phyloP scores from a whole-genome alignment of 2,329 filamentous ascomycete genomes.

The Botrytis fragariae region DNA sequence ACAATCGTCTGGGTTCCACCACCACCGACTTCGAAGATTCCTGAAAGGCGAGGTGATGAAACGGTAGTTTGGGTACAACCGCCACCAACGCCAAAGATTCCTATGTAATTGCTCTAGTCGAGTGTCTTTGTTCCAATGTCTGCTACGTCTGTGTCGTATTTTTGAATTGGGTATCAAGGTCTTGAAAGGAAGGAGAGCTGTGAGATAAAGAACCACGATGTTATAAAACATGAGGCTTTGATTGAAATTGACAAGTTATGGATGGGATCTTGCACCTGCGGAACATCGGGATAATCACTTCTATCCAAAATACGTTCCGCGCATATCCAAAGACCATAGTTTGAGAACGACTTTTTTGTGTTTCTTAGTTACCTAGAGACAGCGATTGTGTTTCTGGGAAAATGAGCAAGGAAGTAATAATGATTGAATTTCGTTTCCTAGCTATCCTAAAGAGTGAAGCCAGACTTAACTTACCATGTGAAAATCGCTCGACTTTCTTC shows the following conservation, averaged over 20 bases:
- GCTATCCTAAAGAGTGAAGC: not conserved
- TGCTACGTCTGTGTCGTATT: not conserved
- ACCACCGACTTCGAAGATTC: not conserved
- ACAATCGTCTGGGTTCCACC: not conserved
- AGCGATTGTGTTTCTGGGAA: not conserved
- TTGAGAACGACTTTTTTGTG: not conserved
- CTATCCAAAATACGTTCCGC: not conserved
- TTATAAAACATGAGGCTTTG: not conserved
- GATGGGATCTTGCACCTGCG: not conserved
- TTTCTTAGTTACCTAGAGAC: too few species aligned
- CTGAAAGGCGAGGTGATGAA: not conserved
- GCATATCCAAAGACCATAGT: not conserved
- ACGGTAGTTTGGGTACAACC: not conserved
- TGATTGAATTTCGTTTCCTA: not conserved
- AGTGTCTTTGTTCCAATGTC: not conserved
- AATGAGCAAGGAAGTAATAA: not conserved
- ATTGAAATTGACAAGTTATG: not conserved
- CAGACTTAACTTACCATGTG: not conserved
- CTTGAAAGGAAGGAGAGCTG: not conserved
- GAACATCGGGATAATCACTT: too few species aligned
- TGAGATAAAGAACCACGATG: not conserved
- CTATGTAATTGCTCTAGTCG: accelerated
- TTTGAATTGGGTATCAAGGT: not conserved
- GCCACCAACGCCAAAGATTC: not conserved
- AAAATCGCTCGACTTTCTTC: not conserved